phyloP scores from a whole-genome alignment of 495 filamentous ascomycete genomes.

The Penicilliopsis zonata region DNA sequence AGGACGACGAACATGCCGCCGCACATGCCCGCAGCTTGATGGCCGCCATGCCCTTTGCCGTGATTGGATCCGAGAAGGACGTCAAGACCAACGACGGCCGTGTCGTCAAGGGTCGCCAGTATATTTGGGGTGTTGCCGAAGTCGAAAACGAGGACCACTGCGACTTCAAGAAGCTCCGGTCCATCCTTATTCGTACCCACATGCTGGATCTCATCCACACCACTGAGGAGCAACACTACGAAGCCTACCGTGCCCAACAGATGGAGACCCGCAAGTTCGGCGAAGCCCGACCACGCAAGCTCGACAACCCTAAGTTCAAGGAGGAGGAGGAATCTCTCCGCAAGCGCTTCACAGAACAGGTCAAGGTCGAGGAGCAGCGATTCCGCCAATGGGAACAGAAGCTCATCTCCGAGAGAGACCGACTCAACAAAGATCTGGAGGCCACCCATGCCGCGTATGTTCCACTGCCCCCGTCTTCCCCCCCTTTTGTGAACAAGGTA shows the following conservation, averaged over 20 bases:
- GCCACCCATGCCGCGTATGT: conserved; percentile 83
- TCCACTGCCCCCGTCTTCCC: background rate
- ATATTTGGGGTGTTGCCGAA: conserved; percentile 97
- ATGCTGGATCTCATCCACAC: conserved; percentile 99
- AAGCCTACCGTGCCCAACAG: conserved; percentile 95
- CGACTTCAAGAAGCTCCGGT: conserved; percentile 99
- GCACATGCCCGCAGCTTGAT: conserved; percentile 88
- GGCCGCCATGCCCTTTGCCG: conserved; percentile 95
- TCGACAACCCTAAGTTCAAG: conserved; percentile 99
- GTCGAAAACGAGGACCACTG: conserved; percentile 99
- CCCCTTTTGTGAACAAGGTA: background rate
- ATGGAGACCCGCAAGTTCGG: conserved; percentile 99
- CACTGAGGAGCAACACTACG: conserved; percentile 97
- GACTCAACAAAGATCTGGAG: conserved; percentile 98
- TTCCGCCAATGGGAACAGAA: conserved; percentile 99
- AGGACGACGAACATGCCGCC: conserved; percentile 92
- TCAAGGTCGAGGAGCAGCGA: conserved; percentile 97
- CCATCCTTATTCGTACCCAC: conserved; percentile 98
- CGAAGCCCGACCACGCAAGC: conserved; percentile 89
- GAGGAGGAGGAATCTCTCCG: conserved; percentile 95
- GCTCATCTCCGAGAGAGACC: conserved; percentile 92
- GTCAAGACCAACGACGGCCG: conserved; percentile 92
- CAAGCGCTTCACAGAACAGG: conserved; percentile 98
- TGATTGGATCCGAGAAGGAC: conserved; percentile 98
- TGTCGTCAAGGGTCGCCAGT: conserved; percentile 96